Percentiles rank a stretch among this genome's conserved stretches.
These are phyloP conservation scores for Neonectria hederae DNA, from an alignment of 2,329 filamentous ascomycete species.

Conservation along the genomic window DNA sequence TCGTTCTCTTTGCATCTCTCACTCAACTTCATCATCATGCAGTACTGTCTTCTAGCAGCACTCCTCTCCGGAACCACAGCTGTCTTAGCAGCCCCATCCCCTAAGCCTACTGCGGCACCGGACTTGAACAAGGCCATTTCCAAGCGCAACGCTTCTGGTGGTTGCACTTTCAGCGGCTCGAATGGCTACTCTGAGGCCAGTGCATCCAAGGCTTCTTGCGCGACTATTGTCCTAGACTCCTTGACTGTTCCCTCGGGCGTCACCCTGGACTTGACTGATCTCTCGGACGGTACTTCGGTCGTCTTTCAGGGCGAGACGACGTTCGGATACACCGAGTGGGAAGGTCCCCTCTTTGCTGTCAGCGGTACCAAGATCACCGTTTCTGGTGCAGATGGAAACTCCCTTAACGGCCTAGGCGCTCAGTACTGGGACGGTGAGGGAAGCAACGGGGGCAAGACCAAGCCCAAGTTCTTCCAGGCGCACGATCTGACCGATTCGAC, in stretches of 20 bases:
- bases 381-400: conserved; percentile 8
- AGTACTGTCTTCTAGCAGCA: conserved; percentile 13
- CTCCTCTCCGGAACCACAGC: conserved; percentile 11
- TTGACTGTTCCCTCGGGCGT: conserved; percentile 14
- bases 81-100: conserved; percentile 15
- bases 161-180: conserved; percentile 19
- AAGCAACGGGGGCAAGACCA: conserved; percentile 23
- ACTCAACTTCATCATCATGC: conserved; percentile 12
- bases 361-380: conserved; percentile 20
- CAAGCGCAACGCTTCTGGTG: conserved; percentile 12
- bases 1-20: not conserved
- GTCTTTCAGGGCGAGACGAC: conserved; percentile 21
- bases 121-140: not conserved
- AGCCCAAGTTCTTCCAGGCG: conserved; percentile 25
- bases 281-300: conserved; percentile 17
- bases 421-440: conserved; percentile 22
- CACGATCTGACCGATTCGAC: conserved; percentile 20
- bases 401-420: conserved; percentile 15
- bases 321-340: conserved; percentile 18
- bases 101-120: conserved; percentile 9
- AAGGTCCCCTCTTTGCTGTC: conserved; percentile 17
- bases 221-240: conserved; percentile 16
- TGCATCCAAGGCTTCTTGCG: conserved; percentile 15
- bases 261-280: conserved; percentile 16
- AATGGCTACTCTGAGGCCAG: conserved; percentile 14